Evolutionary conservation across 495 filamentous ascomycete species (phyloP), one percentile per base, ranked within the genome.

Genomic region (Elaphomyces granulatus): DNA sequence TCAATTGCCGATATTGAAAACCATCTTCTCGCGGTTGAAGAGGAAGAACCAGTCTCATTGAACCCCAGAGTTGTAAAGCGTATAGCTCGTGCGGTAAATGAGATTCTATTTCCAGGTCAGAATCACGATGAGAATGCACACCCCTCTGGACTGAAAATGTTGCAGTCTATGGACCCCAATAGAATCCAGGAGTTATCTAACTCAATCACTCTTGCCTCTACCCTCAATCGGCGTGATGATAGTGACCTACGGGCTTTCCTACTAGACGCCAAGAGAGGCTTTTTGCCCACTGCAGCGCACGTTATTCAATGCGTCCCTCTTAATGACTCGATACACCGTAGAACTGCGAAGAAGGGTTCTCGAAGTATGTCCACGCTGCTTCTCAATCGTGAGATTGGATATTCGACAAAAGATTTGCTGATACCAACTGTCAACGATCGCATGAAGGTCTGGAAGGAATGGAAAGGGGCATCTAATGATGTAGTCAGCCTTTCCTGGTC

Each of bases 391-490:
- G 21, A 20, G n/a, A 8, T n/a, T 17, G 16, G 36, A 18, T 8
- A 18, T 37, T 17, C 36, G 14, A 4, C 8, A 18, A n/a, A 19
- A 32, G 10, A 15, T 12, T 28, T 10, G 15, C 15, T 20, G 28
- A 2, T n/a, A 6, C 12, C 20, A 32, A 7, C 2, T 36, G 20
- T 31, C 15, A 3, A 38, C 8, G 18, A 31, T 14, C 19, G 52
- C 4, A 43, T 71, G 12, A 56, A 43, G 34, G 48, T 41, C 2
- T 63, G 52, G 50, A 61, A 57, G 40, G 44, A 48, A 3, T 75
- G 67, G 67, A 70, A 63, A 49, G 70, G 69, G 3, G 65, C 68
- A 0, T 75, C 71, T 0, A 62, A 65, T 16, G 71, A 75, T 47
- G 53, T 73, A 9, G 52, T 65, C 16, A 50, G 55, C 19, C 46